Evolutionary conservation across 106 monocot species (phyloP).

Genomic region (Phalaenopsis equestris): DNA sequence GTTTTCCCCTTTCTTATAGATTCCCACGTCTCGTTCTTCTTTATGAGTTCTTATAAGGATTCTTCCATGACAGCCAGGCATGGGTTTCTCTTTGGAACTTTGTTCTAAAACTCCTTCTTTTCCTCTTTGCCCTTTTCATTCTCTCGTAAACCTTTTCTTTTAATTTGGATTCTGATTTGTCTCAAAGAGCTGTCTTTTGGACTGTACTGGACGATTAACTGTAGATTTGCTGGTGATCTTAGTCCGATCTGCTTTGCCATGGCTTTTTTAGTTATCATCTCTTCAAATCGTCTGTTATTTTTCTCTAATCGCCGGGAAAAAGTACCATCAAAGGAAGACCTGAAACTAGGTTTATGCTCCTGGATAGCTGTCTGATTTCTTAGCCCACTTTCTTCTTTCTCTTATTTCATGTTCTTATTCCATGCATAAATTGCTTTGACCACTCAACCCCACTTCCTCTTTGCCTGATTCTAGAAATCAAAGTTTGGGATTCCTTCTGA

Average conservation of each 20-base stretch:
- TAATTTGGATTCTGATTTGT: not conserved
- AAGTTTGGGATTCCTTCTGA: not conserved
- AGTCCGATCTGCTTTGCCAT: not conserved
- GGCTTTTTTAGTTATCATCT: not conserved
- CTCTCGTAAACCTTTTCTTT: not conserved
- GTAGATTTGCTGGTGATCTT: not conserved
- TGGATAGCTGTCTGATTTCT: not conserved
- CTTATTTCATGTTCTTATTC: not conserved
- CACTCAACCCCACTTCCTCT: no score
- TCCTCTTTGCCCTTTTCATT: not conserved
- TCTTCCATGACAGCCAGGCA: not conserved
- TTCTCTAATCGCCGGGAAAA: not conserved
- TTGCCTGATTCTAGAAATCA: not conserved
- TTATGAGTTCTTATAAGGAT: not conserved
- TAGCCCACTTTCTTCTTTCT: slow-evolving; percentile 4
- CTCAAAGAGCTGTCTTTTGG: not conserved
- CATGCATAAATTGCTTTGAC: no score
- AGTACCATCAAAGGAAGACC: not conserved
- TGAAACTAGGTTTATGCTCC: not conserved
- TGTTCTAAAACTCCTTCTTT: not conserved
- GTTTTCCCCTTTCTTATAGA: not conserved
- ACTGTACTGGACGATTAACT: not conserved
- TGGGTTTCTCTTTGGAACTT: slow-evolving; percentile 2
- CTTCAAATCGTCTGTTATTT: not conserved
- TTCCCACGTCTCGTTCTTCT: not conserved